phyloP scores from a whole-genome alignment of 2,329 filamentous ascomycete species.

The Pyrenophora graminea region DNA sequence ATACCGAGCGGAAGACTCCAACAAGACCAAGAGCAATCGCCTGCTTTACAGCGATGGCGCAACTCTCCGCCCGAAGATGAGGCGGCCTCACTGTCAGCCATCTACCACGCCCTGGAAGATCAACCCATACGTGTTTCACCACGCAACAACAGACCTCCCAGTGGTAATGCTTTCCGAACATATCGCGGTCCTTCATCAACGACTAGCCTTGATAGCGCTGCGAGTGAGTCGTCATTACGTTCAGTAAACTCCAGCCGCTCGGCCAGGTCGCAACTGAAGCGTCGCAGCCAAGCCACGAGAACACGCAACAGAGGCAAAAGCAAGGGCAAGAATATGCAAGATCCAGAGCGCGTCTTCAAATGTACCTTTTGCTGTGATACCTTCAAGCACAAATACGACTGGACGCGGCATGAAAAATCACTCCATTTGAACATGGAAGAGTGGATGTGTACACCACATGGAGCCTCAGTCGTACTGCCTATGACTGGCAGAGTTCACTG shows the following conservation, averaged over 20 bases:
- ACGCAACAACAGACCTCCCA: conserved; percentile 29
- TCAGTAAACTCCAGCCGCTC: conserved; percentile 50
- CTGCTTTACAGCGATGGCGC: conserved; percentile 66
- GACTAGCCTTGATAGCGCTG: conserved; percentile 49
- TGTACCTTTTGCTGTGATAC: conserved; percentile 39
- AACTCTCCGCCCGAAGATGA: conserved; percentile 68
- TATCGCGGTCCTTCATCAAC: conserved; percentile 51
- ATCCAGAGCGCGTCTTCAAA: conserved; percentile 27
- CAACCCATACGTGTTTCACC: conserved; percentile 9
- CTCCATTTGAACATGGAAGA: conserved; percentile 34
- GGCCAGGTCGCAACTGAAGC: conserved; percentile 51
- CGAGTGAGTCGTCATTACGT: conserved; percentile 52
- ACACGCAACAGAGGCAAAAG: conserved; percentile 8
- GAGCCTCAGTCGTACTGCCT: conserved; percentile 58
- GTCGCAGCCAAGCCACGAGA: conserved; percentile 19
- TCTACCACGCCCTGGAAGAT: conserved; percentile 59
- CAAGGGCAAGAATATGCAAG: conserved; percentile 13
- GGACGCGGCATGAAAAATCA: conserved; percentile 35
- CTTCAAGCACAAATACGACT: conserved; percentile 38
- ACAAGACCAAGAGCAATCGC: conserved; percentile 16
- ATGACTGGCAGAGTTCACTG: conserved; percentile 58
- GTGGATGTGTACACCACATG: conserved; percentile 59
- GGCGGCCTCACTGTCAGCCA: conserved; percentile 64
- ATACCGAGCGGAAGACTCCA: conserved; percentile 8
- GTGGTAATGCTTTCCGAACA: conserved; percentile 30